Percentiles rank a stretch among this genome's conserved stretches.
These are phyloP conservation scores for Zasmidium cellare DNA, from an alignment of 2,329 filamentous ascomycete genomes.

Conservation along the genomic window DNA sequence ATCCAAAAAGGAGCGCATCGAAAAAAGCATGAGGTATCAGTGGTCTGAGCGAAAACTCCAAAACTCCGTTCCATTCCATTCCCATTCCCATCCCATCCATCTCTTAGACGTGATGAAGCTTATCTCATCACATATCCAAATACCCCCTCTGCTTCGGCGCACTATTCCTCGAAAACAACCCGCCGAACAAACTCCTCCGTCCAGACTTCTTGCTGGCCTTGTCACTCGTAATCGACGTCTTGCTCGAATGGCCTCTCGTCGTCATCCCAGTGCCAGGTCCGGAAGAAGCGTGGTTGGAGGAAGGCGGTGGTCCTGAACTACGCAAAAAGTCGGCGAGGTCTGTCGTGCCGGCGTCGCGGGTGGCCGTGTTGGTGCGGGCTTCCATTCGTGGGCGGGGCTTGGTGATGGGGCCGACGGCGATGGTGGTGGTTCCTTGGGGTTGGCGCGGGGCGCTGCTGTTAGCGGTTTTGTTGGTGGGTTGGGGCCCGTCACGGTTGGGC, in stretches of 20 bases:
- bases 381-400: slow-evolving; percentile 15
- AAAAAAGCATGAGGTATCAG: too few relatives aligned
- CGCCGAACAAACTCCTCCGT: neutral
- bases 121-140: slow-evolving; percentile 2
- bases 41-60: too few relatives aligned
- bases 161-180: neutral
- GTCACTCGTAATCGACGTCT: neutral
- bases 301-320: slow-evolving; percentile 12
- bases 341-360: slow-evolving; percentile 10
- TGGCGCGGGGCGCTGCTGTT: slow-evolving; percentile 6
- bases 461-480: slow-evolving; percentile 3
- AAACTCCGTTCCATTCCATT: too few relatives aligned
- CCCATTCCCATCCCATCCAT: too few relatives aligned
- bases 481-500: slow-evolving; percentile 11
- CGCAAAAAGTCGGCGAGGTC: slow-evolving; percentile 23
- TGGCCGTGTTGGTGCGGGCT: slow-evolving; percentile 11
- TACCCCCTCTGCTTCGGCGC: neutral
- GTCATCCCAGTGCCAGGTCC: neutral
- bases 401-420: slow-evolving; percentile 16
- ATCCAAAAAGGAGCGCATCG: too few relatives aligned
- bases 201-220: neutral
- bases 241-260: neutral
- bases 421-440: slow-evolving; percentile 10
- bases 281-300: neutral
- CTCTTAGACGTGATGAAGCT: neutral